Percentiles rank a stretch among this genome's conserved stretches.
phyloP scores from a whole-genome alignment of 371 early-diverging fungal genomes.

The Mortierella sp. region DNA sequence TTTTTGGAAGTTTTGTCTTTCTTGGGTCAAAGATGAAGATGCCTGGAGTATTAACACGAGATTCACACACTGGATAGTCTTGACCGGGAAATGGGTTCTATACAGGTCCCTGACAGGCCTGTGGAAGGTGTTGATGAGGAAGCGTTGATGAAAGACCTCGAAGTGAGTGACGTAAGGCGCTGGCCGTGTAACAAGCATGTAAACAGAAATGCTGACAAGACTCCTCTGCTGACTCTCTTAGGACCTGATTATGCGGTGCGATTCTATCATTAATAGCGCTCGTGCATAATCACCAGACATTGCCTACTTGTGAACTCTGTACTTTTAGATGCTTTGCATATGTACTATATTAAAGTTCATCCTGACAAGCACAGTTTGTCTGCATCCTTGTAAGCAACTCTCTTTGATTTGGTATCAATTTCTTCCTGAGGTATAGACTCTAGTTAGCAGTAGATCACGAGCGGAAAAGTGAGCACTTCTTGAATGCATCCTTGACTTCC shows the following conservation, averaged over 20 bases:
- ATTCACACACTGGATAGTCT: slow-evolving; percentile 8
- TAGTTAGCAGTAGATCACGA: not conserved
- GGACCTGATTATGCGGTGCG: slow-evolving; percentile 30
- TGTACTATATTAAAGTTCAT: too few relatives aligned
- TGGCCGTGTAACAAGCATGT: too few relatives aligned
- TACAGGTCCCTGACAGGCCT: not conserved
- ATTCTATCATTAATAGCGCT: slow-evolving; percentile 14
- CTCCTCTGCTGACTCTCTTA: too few relatives aligned
- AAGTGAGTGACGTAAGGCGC: slow-evolving; percentile 6
- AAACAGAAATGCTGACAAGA: not conserved
- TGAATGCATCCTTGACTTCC: slow-evolving; percentile 70
- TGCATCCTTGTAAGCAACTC: too few relatives aligned
- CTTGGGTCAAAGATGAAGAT: too few relatives aligned
- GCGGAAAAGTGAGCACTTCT: slow-evolving; percentile 63
- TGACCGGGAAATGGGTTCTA: slow-evolving; percentile 19
- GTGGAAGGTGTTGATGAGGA: slow-evolving; percentile 9
- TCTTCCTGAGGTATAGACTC: not conserved
- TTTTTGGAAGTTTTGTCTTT: too few relatives aligned
- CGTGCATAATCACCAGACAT: not conserved
- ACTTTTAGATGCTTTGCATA: too few relatives aligned
- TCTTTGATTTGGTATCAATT: not conserved
- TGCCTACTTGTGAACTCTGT: too few relatives aligned
- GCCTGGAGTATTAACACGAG: not conserved
- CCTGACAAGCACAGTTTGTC: too few relatives aligned
- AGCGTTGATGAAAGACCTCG: slow-evolving; percentile 19